A percentile compares a stretch with the other conserved stretches of the same genome.
Evolutionary conservation across 1,139 yeast species (phyloP).

Genomic region (Meyerozyma athensensis): DNA sequence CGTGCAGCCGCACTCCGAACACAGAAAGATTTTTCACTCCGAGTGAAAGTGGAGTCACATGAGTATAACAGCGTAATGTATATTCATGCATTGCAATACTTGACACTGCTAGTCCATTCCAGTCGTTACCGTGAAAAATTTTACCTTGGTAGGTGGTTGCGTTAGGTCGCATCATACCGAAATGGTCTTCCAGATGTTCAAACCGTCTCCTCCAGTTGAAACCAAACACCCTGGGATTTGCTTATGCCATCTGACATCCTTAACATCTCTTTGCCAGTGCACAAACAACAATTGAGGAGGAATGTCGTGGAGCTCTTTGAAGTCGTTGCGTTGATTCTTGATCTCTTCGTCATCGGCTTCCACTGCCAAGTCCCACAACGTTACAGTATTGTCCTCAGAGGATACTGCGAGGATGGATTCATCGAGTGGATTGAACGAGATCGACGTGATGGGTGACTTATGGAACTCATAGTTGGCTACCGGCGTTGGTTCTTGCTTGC

Average conservation of each 20-base stretch:
- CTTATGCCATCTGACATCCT: constrained; percentile 96
- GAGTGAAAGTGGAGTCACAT: too few species aligned
- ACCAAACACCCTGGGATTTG: constrained; percentile 96
- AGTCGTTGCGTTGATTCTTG: constrained; percentile 66
- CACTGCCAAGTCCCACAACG: constrained; percentile 95
- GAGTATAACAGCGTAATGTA: not conserved
- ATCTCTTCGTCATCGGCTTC: constrained; percentile 97
- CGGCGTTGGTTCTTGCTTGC: constrained; percentile 57
- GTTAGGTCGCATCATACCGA: constrained; percentile 51
- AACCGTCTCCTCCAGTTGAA: constrained; percentile 93
- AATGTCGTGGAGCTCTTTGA: constrained; percentile 77
- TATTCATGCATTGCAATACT: not conserved
- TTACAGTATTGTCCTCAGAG: constrained; percentile 93
- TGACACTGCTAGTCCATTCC: too few species aligned
- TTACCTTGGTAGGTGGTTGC: not conserved
- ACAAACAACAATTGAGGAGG: constrained; percentile 96
- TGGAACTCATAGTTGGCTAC: constrained; percentile 96
- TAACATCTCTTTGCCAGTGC: constrained; percentile 97
- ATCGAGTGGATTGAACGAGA: constrained; percentile 91
- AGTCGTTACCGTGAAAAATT: too few species aligned
- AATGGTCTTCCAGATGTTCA: constrained; percentile 93
- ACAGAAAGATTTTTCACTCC: too few species aligned
- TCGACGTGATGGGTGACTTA: constrained; percentile 86
- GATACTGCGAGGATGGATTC: constrained; percentile 95
- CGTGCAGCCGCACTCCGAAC: too few species aligned